Percentiles rank a stretch among this genome's conserved stretches.
These are phyloP conservation scores for Trichophaea hybrida DNA, from an alignment of 2,329 filamentous ascomycete species.

Conservation along the genomic window DNA sequence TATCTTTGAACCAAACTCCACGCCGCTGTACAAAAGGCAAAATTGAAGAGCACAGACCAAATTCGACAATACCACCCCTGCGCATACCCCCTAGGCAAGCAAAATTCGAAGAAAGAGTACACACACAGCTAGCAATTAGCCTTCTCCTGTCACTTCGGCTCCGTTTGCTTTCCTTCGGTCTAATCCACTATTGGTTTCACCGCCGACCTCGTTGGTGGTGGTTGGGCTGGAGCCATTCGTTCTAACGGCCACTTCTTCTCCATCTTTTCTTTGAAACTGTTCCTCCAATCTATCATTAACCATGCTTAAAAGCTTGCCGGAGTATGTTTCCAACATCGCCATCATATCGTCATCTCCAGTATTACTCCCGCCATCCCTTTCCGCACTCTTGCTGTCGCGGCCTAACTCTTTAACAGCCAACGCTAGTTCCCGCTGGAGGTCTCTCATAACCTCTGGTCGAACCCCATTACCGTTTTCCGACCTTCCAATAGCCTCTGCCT, in stretches of 20 bases:
- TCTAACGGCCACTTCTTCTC: background rate
- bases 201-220: background rate
- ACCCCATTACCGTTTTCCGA: constrained; percentile 29
- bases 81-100: background rate
- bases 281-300: constrained; percentile 56
- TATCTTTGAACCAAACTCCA: background rate
- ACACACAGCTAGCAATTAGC: background rate
- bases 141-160: background rate
- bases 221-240: background rate
- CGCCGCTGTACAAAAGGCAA: background rate
- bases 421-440: constrained; percentile 50
- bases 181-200: background rate
- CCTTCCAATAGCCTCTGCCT: constrained; percentile 35
- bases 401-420: constrained; percentile 47
- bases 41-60: background rate
- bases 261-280: constrained; percentile 21
- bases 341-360: constrained; percentile 44
- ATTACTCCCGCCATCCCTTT: constrained; percentile 29
- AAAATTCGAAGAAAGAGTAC: background rate
- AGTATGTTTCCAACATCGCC: constrained; percentile 60
- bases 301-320: constrained; percentile 54
- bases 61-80: background rate
- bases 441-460: constrained; percentile 43
- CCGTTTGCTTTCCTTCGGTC: background rate
- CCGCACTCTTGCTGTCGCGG: constrained; percentile 25